These are phyloP conservation scores for Vitis labrusca DNA, from an alignment of 164 flowering plant genomes.

Conservation along the genomic window DNA sequence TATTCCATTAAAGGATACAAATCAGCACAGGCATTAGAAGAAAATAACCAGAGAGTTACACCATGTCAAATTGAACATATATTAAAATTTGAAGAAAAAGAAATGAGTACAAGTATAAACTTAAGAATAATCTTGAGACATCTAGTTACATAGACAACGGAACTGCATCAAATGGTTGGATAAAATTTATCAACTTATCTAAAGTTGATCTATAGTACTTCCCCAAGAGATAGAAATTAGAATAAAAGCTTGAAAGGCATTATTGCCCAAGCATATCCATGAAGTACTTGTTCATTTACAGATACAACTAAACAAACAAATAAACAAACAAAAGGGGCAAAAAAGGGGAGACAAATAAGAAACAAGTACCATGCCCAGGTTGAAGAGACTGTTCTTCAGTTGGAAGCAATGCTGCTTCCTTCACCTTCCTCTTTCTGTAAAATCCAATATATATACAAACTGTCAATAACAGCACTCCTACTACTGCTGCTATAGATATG, in stretches of 20 bases:
- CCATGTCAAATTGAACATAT: too few species aligned
- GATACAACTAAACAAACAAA: not conserved
- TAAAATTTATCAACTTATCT: not conserved
- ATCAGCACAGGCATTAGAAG: not conserved
- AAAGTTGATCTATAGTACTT: not conserved
- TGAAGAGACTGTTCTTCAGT: constrained; percentile 32
- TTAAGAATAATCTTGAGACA: not conserved
- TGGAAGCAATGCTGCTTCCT: constrained; percentile 34
- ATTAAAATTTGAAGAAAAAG: too few species aligned
- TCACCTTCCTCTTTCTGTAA: constrained; percentile 51
- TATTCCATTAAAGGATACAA: not conserved
- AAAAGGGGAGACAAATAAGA: constrained; percentile 4
- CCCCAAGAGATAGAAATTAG: not conserved
- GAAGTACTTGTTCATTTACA: not conserved
- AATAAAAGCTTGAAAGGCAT: not conserved
- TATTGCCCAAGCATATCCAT: not conserved
- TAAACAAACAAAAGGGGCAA: not conserved
- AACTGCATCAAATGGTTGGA: not conserved
- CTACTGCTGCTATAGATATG: constrained; percentile 47
- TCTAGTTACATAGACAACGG: not conserved
- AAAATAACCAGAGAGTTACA: too few species aligned
- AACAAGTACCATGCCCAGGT: constrained; percentile 22
- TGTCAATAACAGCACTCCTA: constrained; percentile 33
- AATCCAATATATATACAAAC: constrained; percentile 30
- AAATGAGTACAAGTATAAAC: too few species aligned